Percentiles rank a stretch among this genome's conserved stretches.
phyloP scores from a whole-genome alignment of 345 rosid genomes.

The Viola odorata region DNA sequence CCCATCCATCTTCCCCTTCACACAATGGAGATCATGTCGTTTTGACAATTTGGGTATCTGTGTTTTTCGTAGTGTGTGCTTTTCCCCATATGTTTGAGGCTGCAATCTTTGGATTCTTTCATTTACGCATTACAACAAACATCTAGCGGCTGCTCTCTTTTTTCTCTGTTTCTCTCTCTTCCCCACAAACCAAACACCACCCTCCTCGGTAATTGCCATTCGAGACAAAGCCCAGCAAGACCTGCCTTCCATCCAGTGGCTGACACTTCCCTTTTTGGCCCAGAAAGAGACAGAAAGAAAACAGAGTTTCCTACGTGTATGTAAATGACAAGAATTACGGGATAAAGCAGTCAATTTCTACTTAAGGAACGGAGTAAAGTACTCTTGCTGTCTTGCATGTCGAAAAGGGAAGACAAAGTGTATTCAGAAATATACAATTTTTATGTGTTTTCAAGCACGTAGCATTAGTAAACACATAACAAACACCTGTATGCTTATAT shows the following conservation, averaged over 20 bases:
- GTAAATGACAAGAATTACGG: not conserved
- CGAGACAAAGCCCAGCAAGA: not conserved
- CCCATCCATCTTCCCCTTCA: not conserved
- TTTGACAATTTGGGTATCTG: slow-evolving; percentile 13
- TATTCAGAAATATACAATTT: not conserved
- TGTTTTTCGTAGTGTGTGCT: slow-evolving; percentile 17
- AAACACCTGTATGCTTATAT: not conserved
- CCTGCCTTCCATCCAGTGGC: not conserved
- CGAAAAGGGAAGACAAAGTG: slow-evolving; percentile 7
- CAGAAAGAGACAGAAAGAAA: not conserved
- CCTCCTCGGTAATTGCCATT: not conserved
- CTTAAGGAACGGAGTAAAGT: not conserved
- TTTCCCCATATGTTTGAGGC: slow-evolving; percentile 1
- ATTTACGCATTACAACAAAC: not conserved
- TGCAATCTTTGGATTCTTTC: not conserved
- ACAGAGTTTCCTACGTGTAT: not conserved
- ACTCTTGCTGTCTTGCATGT: not conserved
- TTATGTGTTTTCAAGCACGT: not conserved
- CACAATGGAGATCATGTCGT: not conserved
- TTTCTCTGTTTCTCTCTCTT: not conserved
- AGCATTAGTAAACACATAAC: too few relatives aligned
- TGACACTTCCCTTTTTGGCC: not conserved
- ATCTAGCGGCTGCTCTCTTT: not conserved
- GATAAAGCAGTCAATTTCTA: not conserved
- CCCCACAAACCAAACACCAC: not conserved